Conservation (phyloP, 108 stramenopile genomes). For the Epithemia pelagica region DNA sequence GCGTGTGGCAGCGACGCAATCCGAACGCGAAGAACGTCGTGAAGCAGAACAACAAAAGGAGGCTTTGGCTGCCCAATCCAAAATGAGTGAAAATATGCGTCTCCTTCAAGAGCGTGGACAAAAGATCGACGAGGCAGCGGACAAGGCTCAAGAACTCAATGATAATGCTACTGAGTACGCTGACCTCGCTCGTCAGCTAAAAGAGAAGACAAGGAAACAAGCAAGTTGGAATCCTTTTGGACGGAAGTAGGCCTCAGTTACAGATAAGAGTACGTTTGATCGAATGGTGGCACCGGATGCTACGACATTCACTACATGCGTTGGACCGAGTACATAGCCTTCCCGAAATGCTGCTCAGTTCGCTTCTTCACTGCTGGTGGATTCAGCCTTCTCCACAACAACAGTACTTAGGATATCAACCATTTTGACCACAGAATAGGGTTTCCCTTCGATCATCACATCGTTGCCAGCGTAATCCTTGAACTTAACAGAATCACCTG, state of each 20-base stretch:
- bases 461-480: constrained; percentile 92
- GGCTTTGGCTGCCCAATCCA: constrained; percentile 23
- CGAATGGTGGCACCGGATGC: too few species aligned
- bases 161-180: constrained; percentile 27
- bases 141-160: constrained; percentile 28
- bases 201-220: constrained; percentile 31
- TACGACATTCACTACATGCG: too few species aligned
- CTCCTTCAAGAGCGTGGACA: constrained; percentile 34
- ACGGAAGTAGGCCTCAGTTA: not conserved
- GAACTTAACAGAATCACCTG: constrained; percentile 91
- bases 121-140: constrained; percentile 32
- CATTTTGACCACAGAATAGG: constrained; percentile 83
- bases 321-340: too few species aligned
- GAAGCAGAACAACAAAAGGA: constrained; percentile 27
- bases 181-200: constrained; percentile 29
- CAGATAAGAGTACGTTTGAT: too few species aligned
- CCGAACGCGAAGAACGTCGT: constrained; percentile 15
- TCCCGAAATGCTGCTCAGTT: too few species aligned
- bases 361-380: too few species aligned
- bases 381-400: too few species aligned
- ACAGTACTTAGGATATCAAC: constrained; percentile 76
- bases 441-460: constrained; percentile 83
- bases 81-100: constrained; percentile 35
- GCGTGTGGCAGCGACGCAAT: constrained; percentile 21
- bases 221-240: constrained; percentile 11